Evolutionary conservation across 257 asterid genomes (phyloP).

Genomic region (Fraxinus excelsior): DNA sequence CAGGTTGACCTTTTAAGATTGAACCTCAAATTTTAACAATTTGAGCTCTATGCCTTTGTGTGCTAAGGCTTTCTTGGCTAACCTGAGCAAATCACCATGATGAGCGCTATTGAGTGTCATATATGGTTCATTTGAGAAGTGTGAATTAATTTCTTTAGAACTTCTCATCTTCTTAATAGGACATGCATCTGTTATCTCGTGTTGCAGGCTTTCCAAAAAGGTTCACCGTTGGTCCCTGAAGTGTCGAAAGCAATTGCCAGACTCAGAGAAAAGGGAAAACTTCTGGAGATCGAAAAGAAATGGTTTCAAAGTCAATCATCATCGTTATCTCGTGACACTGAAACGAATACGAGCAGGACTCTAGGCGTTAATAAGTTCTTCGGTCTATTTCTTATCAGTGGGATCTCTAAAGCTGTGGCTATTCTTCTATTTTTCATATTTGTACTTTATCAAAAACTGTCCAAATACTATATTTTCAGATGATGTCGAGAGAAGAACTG

Average conservation of each 20-base stretch:
- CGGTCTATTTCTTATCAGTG: slow-evolving; percentile 1
- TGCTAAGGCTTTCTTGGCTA: too few relatives aligned
- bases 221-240: slow-evolving; percentile 14
- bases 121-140: too few relatives aligned
- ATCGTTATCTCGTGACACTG: not conserved
- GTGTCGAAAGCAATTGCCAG: slow-evolving; percentile 7
- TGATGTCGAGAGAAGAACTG: not conserved
- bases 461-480: not conserved
- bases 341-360: not conserved
- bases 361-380: not conserved
- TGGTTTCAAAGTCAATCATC: slow-evolving; percentile 5
- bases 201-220: slow-evolving; percentile 8
- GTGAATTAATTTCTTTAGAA: too few relatives aligned
- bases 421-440: not conserved
- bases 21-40: too few relatives aligned
- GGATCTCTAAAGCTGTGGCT: slow-evolving; percentile 6
- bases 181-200: too few relatives aligned
- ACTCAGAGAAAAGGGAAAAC: slow-evolving; percentile 13
- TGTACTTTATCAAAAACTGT: not conserved
- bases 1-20: too few relatives aligned
- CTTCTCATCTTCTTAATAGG: too few relatives aligned
- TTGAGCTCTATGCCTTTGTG: too few relatives aligned
- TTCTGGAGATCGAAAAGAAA: not conserved
- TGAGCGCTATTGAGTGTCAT: too few relatives aligned
- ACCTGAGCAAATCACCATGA: too few relatives aligned